A percentile compares a stretch with the other conserved stretches of the same genome.
Evolutionary conservation across 2,329 filamentous ascomycete species (phyloP).

Genomic region (Neoarthrinium moseri): DNA sequence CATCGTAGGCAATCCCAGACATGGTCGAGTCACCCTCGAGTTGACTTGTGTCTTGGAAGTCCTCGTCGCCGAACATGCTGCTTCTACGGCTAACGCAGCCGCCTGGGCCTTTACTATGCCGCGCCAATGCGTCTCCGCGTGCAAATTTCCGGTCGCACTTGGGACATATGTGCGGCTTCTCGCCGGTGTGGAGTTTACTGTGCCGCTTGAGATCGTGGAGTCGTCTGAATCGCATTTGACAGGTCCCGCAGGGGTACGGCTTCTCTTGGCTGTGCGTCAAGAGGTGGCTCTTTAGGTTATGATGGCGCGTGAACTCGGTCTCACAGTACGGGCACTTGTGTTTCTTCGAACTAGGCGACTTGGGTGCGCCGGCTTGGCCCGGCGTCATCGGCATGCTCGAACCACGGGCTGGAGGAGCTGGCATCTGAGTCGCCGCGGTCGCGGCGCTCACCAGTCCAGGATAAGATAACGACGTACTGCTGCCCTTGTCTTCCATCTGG

Average conservation of each 20-base stretch:
- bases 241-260: conserved; percentile 91
- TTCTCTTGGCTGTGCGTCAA: conserved; percentile 98
- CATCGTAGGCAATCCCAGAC: conserved; percentile 56
- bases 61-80: conserved; percentile 79
- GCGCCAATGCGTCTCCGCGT: conserved; percentile 87
- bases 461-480: conserved; percentile 51
- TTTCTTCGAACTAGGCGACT: conserved; percentile 76
- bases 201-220: conserved; percentile 95
- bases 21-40: conserved; percentile 55
- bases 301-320: conserved; percentile 94
- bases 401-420: conserved; percentile 46
- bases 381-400: conserved; percentile 58
- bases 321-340: conserved; percentile 97
- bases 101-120: conserved; percentile 93
- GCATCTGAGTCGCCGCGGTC: conserved; percentile 31
- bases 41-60: conserved; percentile 55
- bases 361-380: conserved; percentile 48
- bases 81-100: conserved; percentile 90
- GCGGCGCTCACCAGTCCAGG: conserved; percentile 48
- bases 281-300: conserved; percentile 96
- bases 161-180: conserved; percentile 90
- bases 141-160: conserved; percentile 96
- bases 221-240: conserved; percentile 86
- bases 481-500: conserved; percentile 49
- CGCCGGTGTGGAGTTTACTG: conserved; percentile 93